Conservation (phyloP, 345 rosid species). For the Eucalyptus cloeziana region DNA sequence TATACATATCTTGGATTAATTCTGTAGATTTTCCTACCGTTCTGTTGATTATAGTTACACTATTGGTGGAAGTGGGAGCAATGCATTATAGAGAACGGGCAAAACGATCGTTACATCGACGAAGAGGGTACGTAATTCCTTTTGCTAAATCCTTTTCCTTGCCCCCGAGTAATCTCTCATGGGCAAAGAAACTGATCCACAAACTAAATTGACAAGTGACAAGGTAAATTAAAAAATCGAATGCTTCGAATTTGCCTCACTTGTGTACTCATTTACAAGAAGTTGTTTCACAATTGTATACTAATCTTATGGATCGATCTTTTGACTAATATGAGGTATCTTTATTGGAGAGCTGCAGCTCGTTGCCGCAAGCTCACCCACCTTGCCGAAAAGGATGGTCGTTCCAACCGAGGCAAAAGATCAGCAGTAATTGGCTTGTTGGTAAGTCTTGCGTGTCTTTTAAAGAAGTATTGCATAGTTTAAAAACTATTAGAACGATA, state of each 20-base stretch:
- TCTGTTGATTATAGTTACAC: constrained; percentile 23
- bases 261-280: too few species aligned
- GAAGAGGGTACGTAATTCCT: constrained; percentile 20
- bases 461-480: too few species aligned
- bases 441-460: too few species aligned
- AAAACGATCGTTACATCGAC: constrained; percentile 12
- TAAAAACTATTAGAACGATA: too few species aligned
- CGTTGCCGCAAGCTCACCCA: too few species aligned
- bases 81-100: constrained; percentile 6
- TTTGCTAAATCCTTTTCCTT: background rate
- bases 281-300: too few species aligned
- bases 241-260: background rate
- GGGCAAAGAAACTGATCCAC: background rate
- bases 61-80: constrained; percentile 85
- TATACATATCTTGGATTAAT: background rate
- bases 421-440: too few species aligned
- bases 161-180: background rate
- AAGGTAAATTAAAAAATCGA: background rate
- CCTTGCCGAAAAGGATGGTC: too few species aligned
- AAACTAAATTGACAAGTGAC: background rate
- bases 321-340: too few species aligned
- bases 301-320: too few species aligned
- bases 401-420: too few species aligned
- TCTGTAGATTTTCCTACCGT: background rate
- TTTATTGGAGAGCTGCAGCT: too few species aligned